These are phyloP conservation scores for Calonectria ilicicola DNA, from an alignment of 2,329 filamentous ascomycete species.

Conservation along the genomic window DNA sequence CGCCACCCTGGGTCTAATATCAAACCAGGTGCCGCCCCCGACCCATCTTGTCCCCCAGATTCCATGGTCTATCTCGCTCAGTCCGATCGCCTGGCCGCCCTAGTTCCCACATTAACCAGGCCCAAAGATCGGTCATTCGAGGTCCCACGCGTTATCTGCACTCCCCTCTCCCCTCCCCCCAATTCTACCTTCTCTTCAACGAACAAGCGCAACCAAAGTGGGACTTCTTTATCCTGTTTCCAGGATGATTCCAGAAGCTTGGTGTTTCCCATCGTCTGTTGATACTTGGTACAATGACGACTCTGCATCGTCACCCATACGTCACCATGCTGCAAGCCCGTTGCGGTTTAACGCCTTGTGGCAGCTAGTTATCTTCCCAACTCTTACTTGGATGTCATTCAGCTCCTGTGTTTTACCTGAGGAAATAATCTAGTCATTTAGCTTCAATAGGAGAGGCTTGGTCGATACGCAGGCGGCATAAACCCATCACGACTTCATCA, in stretches of 20 bases:
- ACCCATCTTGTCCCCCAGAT: not conserved
- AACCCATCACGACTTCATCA: not conserved
- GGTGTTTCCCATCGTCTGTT: not conserved
- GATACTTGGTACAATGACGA: not conserved
- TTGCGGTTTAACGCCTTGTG: not conserved
- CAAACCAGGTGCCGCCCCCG: not conserved
- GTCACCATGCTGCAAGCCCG: constrained; percentile 19
- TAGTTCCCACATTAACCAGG: constrained; percentile 10
- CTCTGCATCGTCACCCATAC: constrained; percentile 29
- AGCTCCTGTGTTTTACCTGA: not conserved
- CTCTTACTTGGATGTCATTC: not conserved
- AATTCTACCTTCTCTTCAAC: constrained; percentile 8
- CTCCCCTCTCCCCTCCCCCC: not conserved
- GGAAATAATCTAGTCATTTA: not conserved
- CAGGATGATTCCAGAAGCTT: not conserved
- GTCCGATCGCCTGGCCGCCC: constrained; percentile 9
- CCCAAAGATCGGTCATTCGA: not conserved
- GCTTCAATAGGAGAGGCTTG: not conserved
- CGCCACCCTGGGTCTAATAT: not conserved
- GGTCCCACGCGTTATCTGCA: constrained; percentile 12
- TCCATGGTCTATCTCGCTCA: constrained; percentile 1
- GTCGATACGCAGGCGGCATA: not conserved
- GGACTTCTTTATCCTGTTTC: constrained; percentile 11
- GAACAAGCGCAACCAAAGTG: constrained; percentile 8
- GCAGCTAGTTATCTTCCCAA: not conserved